Percentiles rank a stretch among this genome's conserved stretches.
phyloP scores from a whole-genome alignment of 495 filamentous ascomycete genomes.

The Lasiosphaeria ovina region DNA sequence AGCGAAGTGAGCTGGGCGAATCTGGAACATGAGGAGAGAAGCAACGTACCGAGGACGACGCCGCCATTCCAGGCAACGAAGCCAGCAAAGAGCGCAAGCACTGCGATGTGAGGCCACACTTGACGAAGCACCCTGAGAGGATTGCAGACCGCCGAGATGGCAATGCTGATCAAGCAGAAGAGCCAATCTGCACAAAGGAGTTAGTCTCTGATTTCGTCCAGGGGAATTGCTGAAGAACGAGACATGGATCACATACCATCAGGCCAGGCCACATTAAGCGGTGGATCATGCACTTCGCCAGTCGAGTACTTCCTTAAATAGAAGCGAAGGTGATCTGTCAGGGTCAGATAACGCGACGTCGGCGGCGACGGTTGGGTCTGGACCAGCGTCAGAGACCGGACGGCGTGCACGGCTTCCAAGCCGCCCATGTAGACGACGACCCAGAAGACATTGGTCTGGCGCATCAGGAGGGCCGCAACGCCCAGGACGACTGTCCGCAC shows the following conservation, averaged over 20 bases:
- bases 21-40: constrained; percentile 2
- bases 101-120: constrained; percentile 64
- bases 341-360: constrained; percentile 19
- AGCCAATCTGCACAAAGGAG: constrained; percentile 35
- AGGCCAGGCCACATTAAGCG: constrained; percentile 52
- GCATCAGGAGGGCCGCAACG: constrained; percentile 63
- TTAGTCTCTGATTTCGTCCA: not conserved
- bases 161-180: constrained; percentile 58
- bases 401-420: constrained; percentile 57
- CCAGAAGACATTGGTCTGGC: constrained; percentile 98
- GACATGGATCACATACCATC: constrained; percentile 45
- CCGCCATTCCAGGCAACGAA: constrained; percentile 87
- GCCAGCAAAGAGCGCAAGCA: constrained; percentile 64
- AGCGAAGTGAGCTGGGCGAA: constrained; percentile 1
- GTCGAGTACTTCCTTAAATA: constrained; percentile 40
- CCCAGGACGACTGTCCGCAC: constrained; percentile 54
- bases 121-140: constrained; percentile 46
- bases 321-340: constrained; percentile 28
- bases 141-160: constrained; percentile 53
- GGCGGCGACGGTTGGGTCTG: constrained; percentile 19
- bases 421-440: constrained; percentile 82
- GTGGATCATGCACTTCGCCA: constrained; percentile 64
- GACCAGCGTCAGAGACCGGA: constrained; percentile 39
- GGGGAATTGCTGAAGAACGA: not conserved
- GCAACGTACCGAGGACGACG: constrained; percentile 74